Base-by-base conservation (phyloP, 352 stramenopile species). In the Sclerospora graminicola region DNA sequence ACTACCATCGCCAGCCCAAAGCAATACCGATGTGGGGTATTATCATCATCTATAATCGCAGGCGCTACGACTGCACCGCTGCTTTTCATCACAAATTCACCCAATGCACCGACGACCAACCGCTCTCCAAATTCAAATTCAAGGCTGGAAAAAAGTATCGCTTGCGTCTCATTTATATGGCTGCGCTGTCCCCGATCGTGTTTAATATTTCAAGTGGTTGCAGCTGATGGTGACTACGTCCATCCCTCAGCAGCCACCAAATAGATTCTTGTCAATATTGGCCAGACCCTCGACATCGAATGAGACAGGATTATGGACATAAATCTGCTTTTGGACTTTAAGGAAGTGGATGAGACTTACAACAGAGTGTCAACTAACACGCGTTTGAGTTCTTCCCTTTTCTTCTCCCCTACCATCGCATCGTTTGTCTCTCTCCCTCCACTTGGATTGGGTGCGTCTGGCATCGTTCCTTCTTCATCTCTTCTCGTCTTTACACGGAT, bases 161-260 rank as follows among this genome's bases (percentile, higher is more conserved):
- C 5, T 36, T 73, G 0, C 59, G 63, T 15, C 44, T 73, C 1
- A 67, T 73, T 32, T 69, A 73, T 24, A 65, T 63, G 51, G 51
- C 46, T 1, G 63, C 55, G 2, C 33, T 73, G 33, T 52, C 63
- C 2, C 43, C 58, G 18, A 57, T 67, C 34, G 43, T 55, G 6
- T 60, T 73, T 34, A 73, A 59, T 36, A 58, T 73, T 73, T 33
- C 49, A 28, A 3, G 63, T 73, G 5, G 45, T 73, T 36, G 52
- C 58, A 20, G 51, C 52, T 18, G 63, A 73, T 19, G 45, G 49
- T 6, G 54, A 66, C 9, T 24, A 44, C 4, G 50, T 73, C 9
- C 21, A 63, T 32, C 51, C 63, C 8, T 64, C 55, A 5, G 18
- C 55, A 11, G 38, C 51, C 3, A 51, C 66, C 18, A 73, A 54